Base-by-base conservation (phyloP, 75 land plant genomes). In the Pinus taeda region DNA sequence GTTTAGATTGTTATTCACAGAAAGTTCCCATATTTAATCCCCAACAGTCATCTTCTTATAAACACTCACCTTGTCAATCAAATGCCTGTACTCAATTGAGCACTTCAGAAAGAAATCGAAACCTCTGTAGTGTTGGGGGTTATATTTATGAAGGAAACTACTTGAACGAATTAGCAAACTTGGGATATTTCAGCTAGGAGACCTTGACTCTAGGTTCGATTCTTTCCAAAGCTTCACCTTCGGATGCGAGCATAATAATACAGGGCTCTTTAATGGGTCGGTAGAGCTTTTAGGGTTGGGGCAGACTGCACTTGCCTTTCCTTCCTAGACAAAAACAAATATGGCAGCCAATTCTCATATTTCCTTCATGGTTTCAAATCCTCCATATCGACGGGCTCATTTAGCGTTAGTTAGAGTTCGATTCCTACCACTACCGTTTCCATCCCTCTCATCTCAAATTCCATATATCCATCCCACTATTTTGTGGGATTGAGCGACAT, bases 211-310 rank as follows among this genome's bases (percentile, higher is more conserved):
- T 26, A 0, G 26, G 26, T 26, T 26, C 26, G 26, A 26, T 26
- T 26, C 26, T 26, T 26, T 26, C 26, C 26, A 26, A 0, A 26
- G 26, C 26, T 26, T 26, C 26, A 0, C 26, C 26, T 26, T 26
- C 26, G 26, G 26, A 26, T 26, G 26, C 26, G 26, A 0, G 26
- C 26, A 26, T 26, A 26, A 0, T 0, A 26, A 26, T 26, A 26
- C 26, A 26, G 26, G 26, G 26, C 26, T 26, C 26, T 26, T 26
- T 26, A 26, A 26, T 0, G 26, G 26, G 71, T 74, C 93, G 20
- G 93, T 84, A 1, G 97, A 95, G 9, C 14, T 94, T 9, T 77
- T 94, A 0, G 97, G 97, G 0, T 93, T 94, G 14, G 95, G 93
- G 57, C 83, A 84, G 5, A 78, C 79, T 76, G 26, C 64, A 11